Conservation (phyloP, 225 moss, liverwort and hornwort species). For the Marchantia polymorpha region DNA sequence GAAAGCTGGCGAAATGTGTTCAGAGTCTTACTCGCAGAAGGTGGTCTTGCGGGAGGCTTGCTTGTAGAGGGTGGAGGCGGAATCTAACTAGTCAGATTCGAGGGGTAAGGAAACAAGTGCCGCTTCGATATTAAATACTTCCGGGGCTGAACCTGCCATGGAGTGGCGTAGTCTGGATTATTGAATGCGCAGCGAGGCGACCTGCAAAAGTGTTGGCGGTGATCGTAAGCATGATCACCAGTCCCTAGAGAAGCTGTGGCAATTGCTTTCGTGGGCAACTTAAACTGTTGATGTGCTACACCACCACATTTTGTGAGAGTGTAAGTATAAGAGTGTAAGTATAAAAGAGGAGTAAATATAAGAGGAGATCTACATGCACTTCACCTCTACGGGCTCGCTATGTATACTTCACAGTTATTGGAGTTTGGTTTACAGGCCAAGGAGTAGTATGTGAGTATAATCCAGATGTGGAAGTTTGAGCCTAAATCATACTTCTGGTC, state of each 20-base stretch:
- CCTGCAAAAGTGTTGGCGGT: conserved; percentile 66
- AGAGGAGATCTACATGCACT: too few relatives aligned
- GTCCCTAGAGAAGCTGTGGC: background rate
- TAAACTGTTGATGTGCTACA: background rate
- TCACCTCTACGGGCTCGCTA: too few relatives aligned
- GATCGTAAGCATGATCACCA: conserved; percentile 23
- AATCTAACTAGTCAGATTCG: conserved; percentile 21
- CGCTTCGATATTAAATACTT: conserved; percentile 80
- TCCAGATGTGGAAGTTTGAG: too few relatives aligned
- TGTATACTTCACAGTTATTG: too few relatives aligned
- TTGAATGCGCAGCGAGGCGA: conserved; percentile 85
- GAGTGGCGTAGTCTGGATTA: conserved; percentile 72
- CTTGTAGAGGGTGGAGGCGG: conserved; percentile 16
- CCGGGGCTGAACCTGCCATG: conserved; percentile 45
- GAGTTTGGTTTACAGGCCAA: too few relatives aligned
- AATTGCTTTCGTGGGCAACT: conserved; percentile 33
- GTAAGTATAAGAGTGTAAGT: too few relatives aligned
- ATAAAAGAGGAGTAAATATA: too few relatives aligned
- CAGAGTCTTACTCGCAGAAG: conserved; percentile 10
- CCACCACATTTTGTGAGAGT: background rate
- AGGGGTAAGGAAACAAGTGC: conserved; percentile 57
- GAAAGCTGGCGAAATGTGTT: conserved; percentile 34
- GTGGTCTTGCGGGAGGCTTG: conserved; percentile 25
- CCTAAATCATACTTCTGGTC: too few relatives aligned
- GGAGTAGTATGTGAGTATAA: too few relatives aligned